Evolutionary conservation across 257 asterid genomes (phyloP).

Genomic region (Rehmannia glutinosa): DNA sequence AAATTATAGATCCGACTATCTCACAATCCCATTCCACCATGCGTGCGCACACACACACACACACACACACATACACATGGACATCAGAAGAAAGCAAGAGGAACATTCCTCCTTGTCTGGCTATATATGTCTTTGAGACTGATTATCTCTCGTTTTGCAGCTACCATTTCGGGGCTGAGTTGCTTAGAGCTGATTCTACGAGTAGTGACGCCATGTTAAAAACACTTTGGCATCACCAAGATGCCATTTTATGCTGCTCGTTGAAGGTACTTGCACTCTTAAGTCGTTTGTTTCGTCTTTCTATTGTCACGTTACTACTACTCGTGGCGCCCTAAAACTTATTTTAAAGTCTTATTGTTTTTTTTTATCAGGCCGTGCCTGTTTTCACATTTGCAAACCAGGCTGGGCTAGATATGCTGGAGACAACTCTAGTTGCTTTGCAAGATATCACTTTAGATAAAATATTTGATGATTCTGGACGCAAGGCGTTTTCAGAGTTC

Average conservation of each 20-base stretch:
- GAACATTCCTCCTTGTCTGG: neutral
- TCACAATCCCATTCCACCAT: neutral
- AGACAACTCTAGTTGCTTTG: constrained; percentile 79
- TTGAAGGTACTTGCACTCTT: constrained; percentile 55
- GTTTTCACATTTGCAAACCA: constrained; percentile 84
- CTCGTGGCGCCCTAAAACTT: neutral
- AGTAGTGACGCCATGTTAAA: constrained; percentile 60
- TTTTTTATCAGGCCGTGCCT: constrained; percentile 59
- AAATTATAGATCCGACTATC: neutral
- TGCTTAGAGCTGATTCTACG: constrained; percentile 45
- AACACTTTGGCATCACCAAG: constrained; percentile 91
- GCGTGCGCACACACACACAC: neutral
- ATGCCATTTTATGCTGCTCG: constrained; percentile 92
- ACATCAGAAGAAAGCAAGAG: neutral
- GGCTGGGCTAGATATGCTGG: constrained; percentile 93
- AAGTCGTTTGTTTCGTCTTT: neutral
- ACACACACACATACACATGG: neutral
- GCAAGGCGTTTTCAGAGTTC: constrained; percentile 64
- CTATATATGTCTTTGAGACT: neutral
- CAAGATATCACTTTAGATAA: constrained; percentile 84
- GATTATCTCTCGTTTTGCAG: constrained; percentile 27
- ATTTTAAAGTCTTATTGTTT: too few relatives aligned
- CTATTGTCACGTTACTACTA: neutral
- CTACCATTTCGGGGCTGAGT: constrained; percentile 65
- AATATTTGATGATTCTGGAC: constrained; percentile 76